These are phyloP conservation scores for Solanum hybrid DNA, from an alignment of 305 asterid species.

Conservation along the genomic window DNA sequence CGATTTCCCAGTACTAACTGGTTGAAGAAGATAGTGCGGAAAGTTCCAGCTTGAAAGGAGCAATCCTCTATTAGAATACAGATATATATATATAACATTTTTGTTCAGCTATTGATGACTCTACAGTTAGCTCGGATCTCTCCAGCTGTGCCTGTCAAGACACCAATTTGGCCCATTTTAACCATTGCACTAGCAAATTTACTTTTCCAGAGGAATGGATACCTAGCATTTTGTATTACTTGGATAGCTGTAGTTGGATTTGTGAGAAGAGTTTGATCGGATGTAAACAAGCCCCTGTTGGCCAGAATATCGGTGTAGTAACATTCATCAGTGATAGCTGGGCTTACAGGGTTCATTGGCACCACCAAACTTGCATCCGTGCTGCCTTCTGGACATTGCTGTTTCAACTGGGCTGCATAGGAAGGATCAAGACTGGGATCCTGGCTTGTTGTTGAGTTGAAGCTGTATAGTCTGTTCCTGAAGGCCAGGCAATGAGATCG, in stretches of 20 bases:
- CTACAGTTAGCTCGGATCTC: slow-evolving; percentile 57
- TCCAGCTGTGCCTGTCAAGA: slow-evolving; percentile 41
- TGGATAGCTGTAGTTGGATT: slow-evolving; percentile 24
- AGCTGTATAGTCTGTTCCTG: slow-evolving; percentile 23
- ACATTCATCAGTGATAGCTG: slow-evolving; percentile 28
- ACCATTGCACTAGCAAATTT: slow-evolving; percentile 70
- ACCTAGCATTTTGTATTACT: slow-evolving; percentile 39
- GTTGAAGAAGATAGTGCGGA: background rate
- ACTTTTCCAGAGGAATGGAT: slow-evolving; percentile 27
- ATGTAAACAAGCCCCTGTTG: slow-evolving; percentile 47
- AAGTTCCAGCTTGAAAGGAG: background rate
- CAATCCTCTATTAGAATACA: background rate
- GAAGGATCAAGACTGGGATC: slow-evolving; percentile 28
- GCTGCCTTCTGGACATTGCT: slow-evolving; percentile 39
- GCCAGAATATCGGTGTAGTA: slow-evolving; percentile 40
- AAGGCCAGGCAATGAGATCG: slow-evolving; percentile 37
- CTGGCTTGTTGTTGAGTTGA: slow-evolving; percentile 17
- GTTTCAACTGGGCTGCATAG: slow-evolving; percentile 22
- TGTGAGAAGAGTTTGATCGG: slow-evolving; percentile 58
- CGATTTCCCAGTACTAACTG: background rate
- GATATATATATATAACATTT: background rate
- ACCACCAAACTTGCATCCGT: slow-evolving; percentile 32
- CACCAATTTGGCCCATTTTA: slow-evolving; percentile 60
- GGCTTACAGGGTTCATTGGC: slow-evolving; percentile 58
- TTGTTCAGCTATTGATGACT: slow-evolving; percentile 30